Conservation (phyloP, 805 yeast species). For the Candida parachauliodes region DNA sequence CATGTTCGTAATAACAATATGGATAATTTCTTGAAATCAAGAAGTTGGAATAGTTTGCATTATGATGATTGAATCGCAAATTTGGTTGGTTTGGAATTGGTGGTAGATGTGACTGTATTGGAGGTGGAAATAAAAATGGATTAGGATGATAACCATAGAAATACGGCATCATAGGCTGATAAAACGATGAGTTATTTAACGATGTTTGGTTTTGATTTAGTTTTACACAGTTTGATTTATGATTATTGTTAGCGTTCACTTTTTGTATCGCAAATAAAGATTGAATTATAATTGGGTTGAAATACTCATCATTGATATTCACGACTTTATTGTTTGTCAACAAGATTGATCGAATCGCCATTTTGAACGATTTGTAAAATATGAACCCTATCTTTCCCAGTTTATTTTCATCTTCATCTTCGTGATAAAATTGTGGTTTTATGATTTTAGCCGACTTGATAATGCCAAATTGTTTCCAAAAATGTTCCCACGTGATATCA, state of each 20-base stretch:
- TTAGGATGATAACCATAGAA: constrained; percentile 11
- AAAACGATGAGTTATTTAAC: neutral
- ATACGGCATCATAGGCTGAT: constrained; percentile 11
- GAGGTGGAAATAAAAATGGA: constrained; percentile 6
- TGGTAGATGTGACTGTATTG: neutral
- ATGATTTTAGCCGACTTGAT: constrained; percentile 41
- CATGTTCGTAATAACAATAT: constrained; percentile 5
- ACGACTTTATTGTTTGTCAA: constrained; percentile 42
- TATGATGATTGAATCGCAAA: neutral
- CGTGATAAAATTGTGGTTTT: constrained; percentile 36
- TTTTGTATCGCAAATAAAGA: constrained; percentile 42
- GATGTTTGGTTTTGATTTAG: constrained; percentile 3
- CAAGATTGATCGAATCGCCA: constrained; percentile 62
- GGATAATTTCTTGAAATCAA: constrained; percentile 6
- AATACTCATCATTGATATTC: constrained; percentile 12
- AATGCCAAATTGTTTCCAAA: constrained; percentile 39
- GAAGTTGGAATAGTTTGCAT: neutral
- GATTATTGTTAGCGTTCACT: constrained; percentile 4
- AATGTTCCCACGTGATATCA: constrained; percentile 37
- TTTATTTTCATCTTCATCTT: constrained; percentile 10
- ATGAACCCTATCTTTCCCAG: constrained; percentile 55
- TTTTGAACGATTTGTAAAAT: constrained; percentile 51
- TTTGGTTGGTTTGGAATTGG: neutral
- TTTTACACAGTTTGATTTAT: neutral
- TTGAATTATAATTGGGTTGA: constrained; percentile 24